These are phyloP conservation scores for Plenodomus biglobosus DNA, from an alignment of 2,329 filamentous ascomycete genomes.

Conservation along the genomic window DNA sequence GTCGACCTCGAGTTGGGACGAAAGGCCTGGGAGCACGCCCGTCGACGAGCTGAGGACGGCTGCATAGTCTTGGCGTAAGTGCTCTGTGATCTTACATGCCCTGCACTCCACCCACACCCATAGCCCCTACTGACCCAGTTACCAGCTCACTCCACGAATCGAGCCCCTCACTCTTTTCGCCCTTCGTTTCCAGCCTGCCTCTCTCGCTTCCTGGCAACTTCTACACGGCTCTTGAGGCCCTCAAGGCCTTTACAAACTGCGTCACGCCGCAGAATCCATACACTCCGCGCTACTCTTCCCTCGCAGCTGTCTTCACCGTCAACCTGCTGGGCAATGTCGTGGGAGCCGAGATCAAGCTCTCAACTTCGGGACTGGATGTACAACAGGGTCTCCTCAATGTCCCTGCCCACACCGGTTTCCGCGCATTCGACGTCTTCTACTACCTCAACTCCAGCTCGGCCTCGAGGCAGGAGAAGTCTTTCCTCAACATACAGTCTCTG, in stretches of 20 bases:
- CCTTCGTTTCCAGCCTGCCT: conserved; percentile 80
- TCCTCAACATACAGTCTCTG: conserved; percentile 75
- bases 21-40: conserved; percentile 93
- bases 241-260: conserved; percentile 83
- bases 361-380: conserved; percentile 86
- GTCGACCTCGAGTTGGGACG: conserved; percentile 77
- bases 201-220: conserved; percentile 74
- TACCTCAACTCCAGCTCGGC: conserved; percentile 92
- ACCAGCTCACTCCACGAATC: conserved; percentile 87
- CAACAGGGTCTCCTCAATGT: conserved; percentile 76
- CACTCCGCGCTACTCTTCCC: conserved; percentile 73
- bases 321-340: conserved; percentile 78
- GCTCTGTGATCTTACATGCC: too few species aligned
- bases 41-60: conserved; percentile 90
- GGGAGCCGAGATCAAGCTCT: conserved; percentile 73
- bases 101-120: neutral
- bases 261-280: conserved; percentile 91
- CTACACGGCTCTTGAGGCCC: conserved; percentile 75
- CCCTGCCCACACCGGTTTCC: conserved; percentile 75
- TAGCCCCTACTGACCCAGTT: conserved; percentile 6
- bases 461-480: conserved; percentile 84
- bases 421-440: conserved; percentile 97
- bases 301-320: conserved; percentile 79
- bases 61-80: conserved; percentile 85
- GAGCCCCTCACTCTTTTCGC: conserved; percentile 77